These are phyloP conservation scores for Trichoderma endophyticum DNA, from an alignment of 2,329 filamentous ascomycete genomes.

Conservation along the genomic window DNA sequence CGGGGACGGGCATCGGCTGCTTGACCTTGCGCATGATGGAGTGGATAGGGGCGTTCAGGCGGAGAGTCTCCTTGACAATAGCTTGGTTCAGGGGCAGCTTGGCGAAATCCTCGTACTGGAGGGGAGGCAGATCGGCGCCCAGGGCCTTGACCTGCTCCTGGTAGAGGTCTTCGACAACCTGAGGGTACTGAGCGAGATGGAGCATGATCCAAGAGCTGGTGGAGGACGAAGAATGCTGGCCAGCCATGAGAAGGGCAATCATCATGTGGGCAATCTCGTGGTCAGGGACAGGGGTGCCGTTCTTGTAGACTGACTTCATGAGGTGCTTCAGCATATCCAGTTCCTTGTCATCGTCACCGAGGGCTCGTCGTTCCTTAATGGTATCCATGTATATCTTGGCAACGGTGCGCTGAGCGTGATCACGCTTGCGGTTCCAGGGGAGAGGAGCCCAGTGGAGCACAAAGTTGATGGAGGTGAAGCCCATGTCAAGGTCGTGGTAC, in stretches of 20 bases:
- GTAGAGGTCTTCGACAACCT: constrained; percentile 77
- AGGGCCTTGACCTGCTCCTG: constrained; percentile 74
- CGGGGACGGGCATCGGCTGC: constrained; percentile 77
- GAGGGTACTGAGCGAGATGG: constrained; percentile 71
- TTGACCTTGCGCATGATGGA: constrained; percentile 93
- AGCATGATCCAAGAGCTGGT: constrained; percentile 83
- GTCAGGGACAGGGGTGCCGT: constrained; percentile 74
- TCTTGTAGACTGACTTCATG: constrained; percentile 82
- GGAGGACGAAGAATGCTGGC: constrained; percentile 84
- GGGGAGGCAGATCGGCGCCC: constrained; percentile 69
- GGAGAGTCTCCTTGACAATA: constrained; percentile 87
- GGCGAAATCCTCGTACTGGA: constrained; percentile 74
- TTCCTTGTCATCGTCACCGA: constrained; percentile 47
- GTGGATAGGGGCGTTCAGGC: constrained; percentile 89
- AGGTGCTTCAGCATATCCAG: constrained; percentile 88
- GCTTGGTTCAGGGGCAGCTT: constrained; percentile 79
- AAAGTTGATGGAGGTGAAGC: constrained; percentile 86
- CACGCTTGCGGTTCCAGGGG: constrained; percentile 81
- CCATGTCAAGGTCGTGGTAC: constrained; percentile 88
- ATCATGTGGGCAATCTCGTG: constrained; percentile 88
- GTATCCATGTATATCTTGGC: constrained; percentile 79
- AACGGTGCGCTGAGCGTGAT: constrained; percentile 76
- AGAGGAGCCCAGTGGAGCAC: constrained; percentile 84
- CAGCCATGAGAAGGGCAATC: constrained; percentile 90
- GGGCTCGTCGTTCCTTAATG: constrained; percentile 65